Conservation (phyloP, 768 basidiomycete species). For the Lactarius deliciosus region DNA sequence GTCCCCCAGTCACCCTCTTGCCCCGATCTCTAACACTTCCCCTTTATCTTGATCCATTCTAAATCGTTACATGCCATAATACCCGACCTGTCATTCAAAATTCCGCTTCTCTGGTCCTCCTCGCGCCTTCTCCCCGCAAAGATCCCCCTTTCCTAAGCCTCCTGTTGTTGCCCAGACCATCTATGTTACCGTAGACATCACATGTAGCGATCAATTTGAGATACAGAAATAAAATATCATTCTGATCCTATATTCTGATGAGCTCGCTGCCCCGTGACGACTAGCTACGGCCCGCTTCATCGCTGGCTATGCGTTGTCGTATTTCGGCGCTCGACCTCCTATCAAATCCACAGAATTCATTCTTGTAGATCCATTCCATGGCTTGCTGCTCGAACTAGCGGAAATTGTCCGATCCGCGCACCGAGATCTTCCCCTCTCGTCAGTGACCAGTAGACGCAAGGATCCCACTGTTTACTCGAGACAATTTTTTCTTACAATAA, state of each 20-base stretch:
- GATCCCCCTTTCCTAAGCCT: not conserved
- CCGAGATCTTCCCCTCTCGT: not conserved
- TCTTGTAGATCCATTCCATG: not conserved
- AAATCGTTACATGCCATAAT: not conserved
- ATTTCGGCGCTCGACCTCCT: not conserved
- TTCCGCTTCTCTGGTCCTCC: not conserved
- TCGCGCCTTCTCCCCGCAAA: not conserved
- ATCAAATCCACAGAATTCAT: not conserved
- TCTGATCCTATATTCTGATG: no score
- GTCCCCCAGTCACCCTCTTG: not conserved
- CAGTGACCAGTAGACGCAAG: not conserved
- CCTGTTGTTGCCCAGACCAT: not conserved
- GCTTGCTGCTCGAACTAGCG: not conserved
- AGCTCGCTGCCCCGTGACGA: no score
- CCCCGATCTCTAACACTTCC: not conserved
- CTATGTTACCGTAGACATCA: not conserved
- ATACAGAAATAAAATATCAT: no score
- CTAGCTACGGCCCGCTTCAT: not conserved
- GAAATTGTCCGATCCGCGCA: not conserved
- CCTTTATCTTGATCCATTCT: slow-evolving; percentile 3
- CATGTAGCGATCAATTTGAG: not conserved
- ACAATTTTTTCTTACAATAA: not conserved
- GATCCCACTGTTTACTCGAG: not conserved
- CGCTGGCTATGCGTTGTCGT: not conserved
- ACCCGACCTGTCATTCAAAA: not conserved